Conservation (phyloP, 208 protist genomes). For the Lotmaria passim region DNA sequence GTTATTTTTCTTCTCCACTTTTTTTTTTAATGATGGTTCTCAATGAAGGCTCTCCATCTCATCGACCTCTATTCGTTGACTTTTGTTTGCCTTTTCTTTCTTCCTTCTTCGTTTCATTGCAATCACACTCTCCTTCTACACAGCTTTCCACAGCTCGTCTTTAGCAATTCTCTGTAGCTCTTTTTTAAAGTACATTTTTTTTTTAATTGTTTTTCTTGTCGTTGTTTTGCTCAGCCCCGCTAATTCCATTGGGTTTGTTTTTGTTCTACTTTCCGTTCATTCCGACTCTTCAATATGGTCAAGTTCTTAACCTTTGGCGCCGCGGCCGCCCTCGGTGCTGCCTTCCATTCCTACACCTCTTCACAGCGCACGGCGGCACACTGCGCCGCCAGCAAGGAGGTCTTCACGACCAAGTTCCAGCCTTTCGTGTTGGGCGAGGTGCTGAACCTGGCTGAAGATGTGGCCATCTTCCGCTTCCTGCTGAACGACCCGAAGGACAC, state of each 20-base stretch:
- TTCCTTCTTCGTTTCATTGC: too few species aligned
- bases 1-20: too few species aligned
- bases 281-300: constrained; percentile 32
- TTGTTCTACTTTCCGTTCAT: not conserved
- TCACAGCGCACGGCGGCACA: constrained; percentile 46
- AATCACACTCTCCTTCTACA: too few species aligned
- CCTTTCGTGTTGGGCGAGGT: constrained; percentile 87
- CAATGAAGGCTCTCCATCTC: too few species aligned
- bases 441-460: constrained; percentile 85
- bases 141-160: not conserved
- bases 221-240: not conserved
- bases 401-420: constrained; percentile 77
- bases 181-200: not conserved
- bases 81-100: not conserved
- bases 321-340: constrained; percentile 64
- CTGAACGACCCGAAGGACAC: constrained; percentile 65
- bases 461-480: constrained; percentile 88
- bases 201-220: not conserved
- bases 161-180: not conserved
- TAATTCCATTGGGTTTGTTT: constrained; percentile 2
- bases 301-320: constrained; percentile 65
- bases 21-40: too few species aligned
- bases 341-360: constrained; percentile 61
- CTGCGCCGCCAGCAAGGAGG: constrained; percentile 42
- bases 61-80: too few species aligned